phyloP scores from a whole-genome alignment of 176 grass and related monocot species.

The Phoenix dactylifera region DNA sequence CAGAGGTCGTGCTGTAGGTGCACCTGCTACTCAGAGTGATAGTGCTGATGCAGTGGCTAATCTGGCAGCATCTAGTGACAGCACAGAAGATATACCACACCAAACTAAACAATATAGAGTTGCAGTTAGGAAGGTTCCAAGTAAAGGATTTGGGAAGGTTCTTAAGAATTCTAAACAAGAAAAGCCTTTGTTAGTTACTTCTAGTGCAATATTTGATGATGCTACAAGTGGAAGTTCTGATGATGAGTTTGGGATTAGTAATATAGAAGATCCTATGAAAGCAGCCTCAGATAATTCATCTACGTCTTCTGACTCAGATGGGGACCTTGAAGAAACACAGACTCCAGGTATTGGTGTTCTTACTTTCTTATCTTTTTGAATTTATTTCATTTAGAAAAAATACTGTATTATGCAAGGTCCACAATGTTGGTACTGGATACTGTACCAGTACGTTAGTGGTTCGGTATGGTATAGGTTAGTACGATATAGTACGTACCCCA shows the following conservation, averaged over 20 bases:
- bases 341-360: constrained; percentile 12
- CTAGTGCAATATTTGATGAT: constrained; percentile 21
- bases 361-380: constrained; percentile 16
- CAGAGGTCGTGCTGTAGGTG: constrained; percentile 24
- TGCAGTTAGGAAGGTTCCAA: constrained; percentile 56
- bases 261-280: constrained; percentile 21
- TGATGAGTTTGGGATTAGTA: constrained; percentile 26
- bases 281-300: constrained; percentile 28
- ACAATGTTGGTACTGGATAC: no score
- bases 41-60: not conserved
- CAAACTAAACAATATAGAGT: constrained; percentile 28
- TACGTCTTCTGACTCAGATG: constrained; percentile 42
- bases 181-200: constrained; percentile 3
- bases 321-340: constrained; percentile 24
- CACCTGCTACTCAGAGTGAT: constrained; percentile 1
- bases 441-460: no score
- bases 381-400: no score
- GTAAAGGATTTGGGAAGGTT: constrained; percentile 24
- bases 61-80: constrained; percentile 42
- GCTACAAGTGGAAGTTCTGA: constrained; percentile 38
- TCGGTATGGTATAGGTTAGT: no score
- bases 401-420: no score
- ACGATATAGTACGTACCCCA: no score
- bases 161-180: constrained; percentile 27
- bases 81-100: constrained; percentile 34